These are phyloP conservation scores for Eleusine indica DNA, from an alignment of 176 grass and related monocot genomes.

Conservation along the genomic window DNA sequence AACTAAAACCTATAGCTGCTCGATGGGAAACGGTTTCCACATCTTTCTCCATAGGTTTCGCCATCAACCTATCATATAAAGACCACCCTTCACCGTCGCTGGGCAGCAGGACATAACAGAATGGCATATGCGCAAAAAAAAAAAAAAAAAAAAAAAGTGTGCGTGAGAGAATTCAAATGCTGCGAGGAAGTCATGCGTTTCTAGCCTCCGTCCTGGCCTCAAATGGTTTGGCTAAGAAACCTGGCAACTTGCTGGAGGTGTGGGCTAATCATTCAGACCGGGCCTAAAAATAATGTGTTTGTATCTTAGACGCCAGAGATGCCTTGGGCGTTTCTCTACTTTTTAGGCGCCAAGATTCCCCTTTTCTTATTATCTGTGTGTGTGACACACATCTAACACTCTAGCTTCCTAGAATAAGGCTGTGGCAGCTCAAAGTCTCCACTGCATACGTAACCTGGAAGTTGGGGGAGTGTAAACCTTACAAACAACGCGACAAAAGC, in stretches of 20 bases:
- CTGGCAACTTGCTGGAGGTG: slow-evolving; percentile 40
- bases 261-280: slow-evolving; percentile 46
- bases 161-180: background rate
- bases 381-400: slow-evolving; percentile 3
- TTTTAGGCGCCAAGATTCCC: slow-evolving; percentile 55
- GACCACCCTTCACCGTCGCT: background rate
- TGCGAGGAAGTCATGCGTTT: slow-evolving; percentile 31
- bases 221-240: slow-evolving; percentile 31
- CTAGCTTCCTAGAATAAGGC: slow-evolving; percentile 47
- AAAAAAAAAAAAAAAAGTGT: background rate
- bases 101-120: background rate
- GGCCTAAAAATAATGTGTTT: slow-evolving; percentile 59
- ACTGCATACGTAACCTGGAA: slow-evolving; percentile 45
- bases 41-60: slow-evolving; percentile 13
- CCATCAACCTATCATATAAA: background rate
- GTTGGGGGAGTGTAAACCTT: slow-evolving; percentile 27
- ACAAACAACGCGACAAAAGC: slow-evolving; percentile 36
- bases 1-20: background rate
- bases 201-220: slow-evolving; percentile 19
- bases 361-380: slow-evolving; percentile 22
- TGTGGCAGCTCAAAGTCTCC: slow-evolving; percentile 36
- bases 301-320: slow-evolving; percentile 59
- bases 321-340: slow-evolving; percentile 48
- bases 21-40: background rate
- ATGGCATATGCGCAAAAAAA: background rate